Evolutionary conservation across 2,329 filamentous ascomycete genomes (phyloP).

Genomic region (Tolypocladium ovalisporum): DNA sequence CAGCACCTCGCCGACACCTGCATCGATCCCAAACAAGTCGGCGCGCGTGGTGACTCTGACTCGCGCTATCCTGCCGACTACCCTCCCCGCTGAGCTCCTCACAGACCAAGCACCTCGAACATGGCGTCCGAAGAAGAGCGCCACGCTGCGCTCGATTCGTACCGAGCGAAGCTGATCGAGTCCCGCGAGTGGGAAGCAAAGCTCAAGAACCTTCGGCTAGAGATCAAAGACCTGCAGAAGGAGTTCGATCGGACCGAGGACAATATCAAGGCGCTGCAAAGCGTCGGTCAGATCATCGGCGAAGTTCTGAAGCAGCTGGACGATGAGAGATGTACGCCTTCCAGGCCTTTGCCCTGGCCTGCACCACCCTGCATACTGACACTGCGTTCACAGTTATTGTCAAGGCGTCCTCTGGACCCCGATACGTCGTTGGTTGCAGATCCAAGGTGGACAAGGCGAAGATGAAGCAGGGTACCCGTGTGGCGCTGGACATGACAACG

Average conservation of each 20-base stretch:
- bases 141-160: slow-evolving; percentile 62
- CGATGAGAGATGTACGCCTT: slow-evolving; percentile 81
- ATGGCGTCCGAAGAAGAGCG: slow-evolving; percentile 49
- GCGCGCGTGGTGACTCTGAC: not conserved
- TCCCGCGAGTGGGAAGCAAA: slow-evolving; percentile 98
- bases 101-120: slow-evolving; percentile 6
- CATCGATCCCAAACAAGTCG: not conserved
- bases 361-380: not conserved
- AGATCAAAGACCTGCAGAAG: slow-evolving; percentile 90
- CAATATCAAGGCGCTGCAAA: slow-evolving; percentile 98
- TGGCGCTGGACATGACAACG: slow-evolving; percentile 97
- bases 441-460: slow-evolving; percentile 97
- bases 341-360: not conserved
- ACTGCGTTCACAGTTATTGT: slow-evolving; percentile 66
- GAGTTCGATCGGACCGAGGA: slow-evolving; percentile 97
- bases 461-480: slow-evolving; percentile 95
- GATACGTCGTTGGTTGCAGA: slow-evolving; percentile 96
- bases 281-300: slow-evolving; percentile 97
- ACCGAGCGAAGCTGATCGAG: slow-evolving; percentile 76
- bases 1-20: not conserved
- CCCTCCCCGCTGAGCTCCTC: not conserved
- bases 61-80: not conserved
- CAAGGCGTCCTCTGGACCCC: slow-evolving; percentile 91
- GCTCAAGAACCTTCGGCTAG: slow-evolving; percentile 83
- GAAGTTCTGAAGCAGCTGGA: slow-evolving; percentile 98